Evolutionary conservation across 1,284 basidiomycete genomes (phyloP).

Genomic region (Boletus subluridellus): DNA sequence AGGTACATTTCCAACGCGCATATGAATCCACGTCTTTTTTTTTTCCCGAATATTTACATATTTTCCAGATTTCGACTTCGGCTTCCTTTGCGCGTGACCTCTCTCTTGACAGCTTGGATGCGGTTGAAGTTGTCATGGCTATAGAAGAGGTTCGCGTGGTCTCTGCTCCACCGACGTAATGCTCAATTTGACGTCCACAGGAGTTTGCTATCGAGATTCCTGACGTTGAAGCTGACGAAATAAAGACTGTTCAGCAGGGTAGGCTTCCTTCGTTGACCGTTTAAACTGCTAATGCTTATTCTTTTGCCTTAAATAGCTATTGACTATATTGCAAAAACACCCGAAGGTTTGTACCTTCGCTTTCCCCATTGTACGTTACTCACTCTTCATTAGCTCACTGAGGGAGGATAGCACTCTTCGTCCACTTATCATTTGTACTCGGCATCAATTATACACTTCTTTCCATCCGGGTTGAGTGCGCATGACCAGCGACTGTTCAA

Average conservation of each 20-base stretch:
- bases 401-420: conserved; percentile 14
- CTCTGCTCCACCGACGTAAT: not conserved
- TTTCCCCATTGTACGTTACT: conserved; percentile 3
- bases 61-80: conserved; percentile 62
- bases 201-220: conserved; percentile 93
- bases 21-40: conserved; percentile 1
- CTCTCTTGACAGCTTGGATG: conserved; percentile 94
- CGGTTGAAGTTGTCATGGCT: conserved; percentile 99
- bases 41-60: conserved; percentile 7
- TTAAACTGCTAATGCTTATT: conserved; percentile 8
- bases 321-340: conserved; percentile 95
- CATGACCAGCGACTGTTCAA: conserved; percentile 1
- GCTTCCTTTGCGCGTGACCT: conserved; percentile 87
- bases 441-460: conserved; percentile 17
- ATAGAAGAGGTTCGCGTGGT: conserved; percentile 83
- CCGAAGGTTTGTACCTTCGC: conserved; percentile 61
- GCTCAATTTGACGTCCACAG: conserved; percentile 38
- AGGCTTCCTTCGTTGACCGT: conserved; percentile 25
- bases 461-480: not conserved
- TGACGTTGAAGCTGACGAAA: conserved; percentile 97
- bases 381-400: conserved; percentile 24
- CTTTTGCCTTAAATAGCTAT: conserved; percentile 60
- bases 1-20: conserved; percentile 50
- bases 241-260: conserved; percentile 94
- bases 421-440: conserved; percentile 24